Evolutionary conservation across 805 yeast species (phyloP), one percentile per base, ranked within the genome.

Genomic region (Jamesozyma jinghongensis): DNA sequence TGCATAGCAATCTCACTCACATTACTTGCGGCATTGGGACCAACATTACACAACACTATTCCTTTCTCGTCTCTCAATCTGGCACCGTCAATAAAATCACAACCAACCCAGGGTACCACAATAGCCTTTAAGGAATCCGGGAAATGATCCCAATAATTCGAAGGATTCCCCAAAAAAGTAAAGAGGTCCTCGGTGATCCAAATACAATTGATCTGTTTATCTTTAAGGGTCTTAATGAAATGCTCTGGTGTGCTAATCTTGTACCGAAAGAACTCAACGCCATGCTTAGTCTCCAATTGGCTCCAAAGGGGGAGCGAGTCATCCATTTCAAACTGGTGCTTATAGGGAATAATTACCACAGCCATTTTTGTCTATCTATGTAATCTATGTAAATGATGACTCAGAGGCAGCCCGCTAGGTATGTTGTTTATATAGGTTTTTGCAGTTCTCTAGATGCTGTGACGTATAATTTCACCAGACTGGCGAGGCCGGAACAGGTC

Each of bases 1-100:
- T 65, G 71, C 34, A 81, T 61, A 3, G 80, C 90, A 43, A 79
- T 62, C 47, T 84, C 94, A 3, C 88, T 83, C 20, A 84, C 94
- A 13, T 82, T 80, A 32, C 68, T 74, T 1, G 83, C 75, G 0
- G 81, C 77, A 31, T 68, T 63, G 10, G 72, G 63, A 44, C 84
- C 73, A 41, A 77, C 78, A 53, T 84, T 80, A 44, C 83, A 74
- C 44, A 84, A 65, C 6, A 63, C 52, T 20, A 84, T 73, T 12
- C 70, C 71, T 29, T 70, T 66, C 27, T 61, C 65, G 17, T 57
- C 51, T 22, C 64, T 58, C 61, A 80, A 57, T 11, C 55, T 66
- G 19, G 28, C 30, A 29, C 34, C 37, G 17, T 40, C 42, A 41
- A 71, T 69, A 32, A 64, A 66, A 44, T 79, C 82, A 48, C 63